Percentiles rank a stretch among this genome's conserved stretches.
phyloP scores from a whole-genome alignment of 2,329 filamentous ascomycete species.

The Pseudonectria buxi region DNA sequence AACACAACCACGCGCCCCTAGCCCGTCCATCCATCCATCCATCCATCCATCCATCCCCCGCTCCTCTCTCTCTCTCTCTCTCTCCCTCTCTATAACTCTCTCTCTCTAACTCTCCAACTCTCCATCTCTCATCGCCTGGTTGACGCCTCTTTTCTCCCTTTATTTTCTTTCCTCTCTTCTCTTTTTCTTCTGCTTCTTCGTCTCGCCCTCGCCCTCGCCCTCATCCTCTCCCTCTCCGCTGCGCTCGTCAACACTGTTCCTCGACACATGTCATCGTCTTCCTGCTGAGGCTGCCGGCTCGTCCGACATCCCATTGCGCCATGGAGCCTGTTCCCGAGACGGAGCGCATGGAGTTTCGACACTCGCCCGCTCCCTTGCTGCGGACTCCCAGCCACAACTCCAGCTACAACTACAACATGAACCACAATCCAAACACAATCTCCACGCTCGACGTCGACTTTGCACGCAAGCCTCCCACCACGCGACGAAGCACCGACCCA shows the following conservation, averaged over 20 bases:
- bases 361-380: slow-evolving; percentile 49
- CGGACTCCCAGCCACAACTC: slow-evolving; percentile 39
- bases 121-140: too few species aligned
- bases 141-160: too few species aligned
- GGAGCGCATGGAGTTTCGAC: slow-evolving; percentile 58
- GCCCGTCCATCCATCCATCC: slow-evolving; percentile 13
- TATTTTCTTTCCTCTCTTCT: too few species aligned
- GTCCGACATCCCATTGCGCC: slow-evolving; percentile 17
- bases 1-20: slow-evolving; percentile 7
- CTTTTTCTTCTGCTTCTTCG: too few species aligned
- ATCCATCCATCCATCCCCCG: slow-evolving; percentile 6
- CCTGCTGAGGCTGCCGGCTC: too few species aligned
- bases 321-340: slow-evolving; percentile 66
- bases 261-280: too few species aligned
- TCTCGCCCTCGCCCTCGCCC: too few species aligned
- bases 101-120: too few species aligned
- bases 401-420: slow-evolving; percentile 33
- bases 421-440: slow-evolving; percentile 34
- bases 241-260: too few species aligned
- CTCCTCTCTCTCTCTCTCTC: too few species aligned
- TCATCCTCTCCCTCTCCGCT: too few species aligned
- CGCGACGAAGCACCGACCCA: slow-evolving; percentile 55
- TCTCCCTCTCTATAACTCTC: too few species aligned
- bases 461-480: slow-evolving; percentile 43
- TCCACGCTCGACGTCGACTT: slow-evolving; percentile 37